A percentile compares a stretch with the other conserved stretches of the same genome.
Evolutionary conservation across 2,329 filamentous ascomycete genomes (phyloP).

Genomic region (Emericellopsis atlantica): DNA sequence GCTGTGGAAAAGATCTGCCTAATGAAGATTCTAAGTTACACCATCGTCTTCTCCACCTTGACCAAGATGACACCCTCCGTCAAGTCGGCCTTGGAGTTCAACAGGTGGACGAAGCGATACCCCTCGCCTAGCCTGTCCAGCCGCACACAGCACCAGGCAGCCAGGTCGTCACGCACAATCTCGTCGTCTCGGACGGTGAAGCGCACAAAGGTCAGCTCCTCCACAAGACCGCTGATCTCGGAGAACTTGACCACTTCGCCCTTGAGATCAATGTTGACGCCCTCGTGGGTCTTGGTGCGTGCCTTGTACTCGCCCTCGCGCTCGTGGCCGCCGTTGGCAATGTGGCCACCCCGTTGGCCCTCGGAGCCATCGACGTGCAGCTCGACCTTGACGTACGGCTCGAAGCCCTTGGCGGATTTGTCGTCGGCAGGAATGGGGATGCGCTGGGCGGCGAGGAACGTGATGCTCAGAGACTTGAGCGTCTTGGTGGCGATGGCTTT

Average conservation of each 20-base stretch:
- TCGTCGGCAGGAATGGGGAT: slow-evolving; percentile 51
- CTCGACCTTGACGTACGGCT: slow-evolving; percentile 74
- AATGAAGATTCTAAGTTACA: slow-evolving; percentile 1
- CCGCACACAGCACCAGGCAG: slow-evolving; percentile 80
- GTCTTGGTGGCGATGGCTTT: slow-evolving; percentile 34
- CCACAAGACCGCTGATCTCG: slow-evolving; percentile 41
- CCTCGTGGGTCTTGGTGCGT: slow-evolving; percentile 43
- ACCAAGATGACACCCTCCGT: slow-evolving; percentile 62
- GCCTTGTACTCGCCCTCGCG: slow-evolving; percentile 39
- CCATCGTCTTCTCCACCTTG: slow-evolving; percentile 51
- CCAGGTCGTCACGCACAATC: slow-evolving; percentile 62
- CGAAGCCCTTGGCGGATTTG: slow-evolving; percentile 42
- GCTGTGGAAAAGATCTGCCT: too few relatives aligned
- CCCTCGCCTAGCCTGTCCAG: slow-evolving; percentile 69
- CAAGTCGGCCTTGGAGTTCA: slow-evolving; percentile 53
- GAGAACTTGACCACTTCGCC: slow-evolving; percentile 46
- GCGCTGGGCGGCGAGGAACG: slow-evolving; percentile 64
- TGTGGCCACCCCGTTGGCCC: slow-evolving; percentile 22
- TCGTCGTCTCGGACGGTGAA: slow-evolving; percentile 87
- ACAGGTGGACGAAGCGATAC: slow-evolving; percentile 64
- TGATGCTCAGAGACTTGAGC: slow-evolving; percentile 55
- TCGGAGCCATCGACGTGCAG: slow-evolving; percentile 64
- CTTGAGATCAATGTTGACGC: slow-evolving; percentile 50
- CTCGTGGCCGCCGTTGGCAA: slow-evolving; percentile 25
- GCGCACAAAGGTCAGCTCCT: slow-evolving; percentile 60